phyloP scores from a whole-genome alignment of 2,329 filamentous ascomycete genomes.

The Hypomyces perniciosus region DNA sequence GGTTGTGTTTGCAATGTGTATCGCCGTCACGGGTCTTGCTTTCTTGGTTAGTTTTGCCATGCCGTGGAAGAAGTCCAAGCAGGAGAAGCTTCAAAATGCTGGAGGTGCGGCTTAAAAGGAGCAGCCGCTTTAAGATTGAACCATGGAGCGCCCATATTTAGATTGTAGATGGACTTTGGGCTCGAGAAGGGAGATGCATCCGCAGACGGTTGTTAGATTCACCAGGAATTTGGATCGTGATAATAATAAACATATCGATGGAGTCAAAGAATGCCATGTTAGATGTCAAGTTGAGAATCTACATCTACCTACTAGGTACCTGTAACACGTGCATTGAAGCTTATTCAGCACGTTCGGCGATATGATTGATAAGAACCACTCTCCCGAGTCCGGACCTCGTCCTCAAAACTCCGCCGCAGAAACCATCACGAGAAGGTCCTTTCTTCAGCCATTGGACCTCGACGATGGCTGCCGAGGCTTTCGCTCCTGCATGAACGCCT shows the following conservation, averaged over 20 bases:
- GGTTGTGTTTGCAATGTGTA: constrained; percentile 53
- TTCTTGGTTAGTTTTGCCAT: constrained; percentile 29
- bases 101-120: constrained; percentile 25
- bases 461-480: constrained; percentile 25
- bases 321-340: no score
- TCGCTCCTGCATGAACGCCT: constrained; percentile 13
- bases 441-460: constrained; percentile 24
- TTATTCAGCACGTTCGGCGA: no score
- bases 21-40: constrained; percentile 40
- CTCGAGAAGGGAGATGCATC: no score
- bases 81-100: constrained; percentile 19
- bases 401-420: constrained; percentile 44
- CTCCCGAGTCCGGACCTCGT: constrained; percentile 13
- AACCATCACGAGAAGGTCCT: constrained; percentile 37
- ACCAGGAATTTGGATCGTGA: no score
- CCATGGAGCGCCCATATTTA: no score
- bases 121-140: background rate
- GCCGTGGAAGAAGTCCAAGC: constrained; percentile 34
- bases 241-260: no score
- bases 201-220: no score
- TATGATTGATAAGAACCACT: no score
- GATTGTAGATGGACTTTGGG: no score
- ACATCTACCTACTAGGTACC: no score
- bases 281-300: no score
- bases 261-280: no score